Base-by-base conservation (phyloP, 2,329 filamentous ascomycete genomes). In the Escovopsis weberi region DNA sequence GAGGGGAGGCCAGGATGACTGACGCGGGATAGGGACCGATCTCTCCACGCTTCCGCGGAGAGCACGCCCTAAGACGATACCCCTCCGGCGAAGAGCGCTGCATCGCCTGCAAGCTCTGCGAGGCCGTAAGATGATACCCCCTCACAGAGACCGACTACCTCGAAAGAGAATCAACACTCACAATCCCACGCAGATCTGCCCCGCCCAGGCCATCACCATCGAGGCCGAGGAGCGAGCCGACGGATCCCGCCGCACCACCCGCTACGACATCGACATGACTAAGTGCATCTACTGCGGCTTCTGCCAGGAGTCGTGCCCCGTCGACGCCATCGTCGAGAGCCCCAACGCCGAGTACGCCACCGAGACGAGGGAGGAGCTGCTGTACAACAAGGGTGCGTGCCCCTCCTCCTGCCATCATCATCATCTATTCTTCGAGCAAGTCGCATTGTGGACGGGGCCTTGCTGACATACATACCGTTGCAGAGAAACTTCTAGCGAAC, bases 241-340 rank as follows among this genome's bases (percentile, higher is more conserved):
- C 58, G 91, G 91, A 50, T 93, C 85, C 59, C 80, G 91, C 65
- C 80, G 91, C 60, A 98, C 91, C 41, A 95, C 89, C 46, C 80
- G 89, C 61, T 98, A 98, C 69, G 91, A 98, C 63, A 95, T 98
- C 60, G 91, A 98, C 68, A 98, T 98, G 91, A 96, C 91, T 59
- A 98, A 98, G 75, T 98, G 91, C 71, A 98, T 98, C 67, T 98
- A 96, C 78, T 96, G 91, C 64, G 91, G 91, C 41, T 93, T 94
- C 70, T 96, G 91, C 77, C 89, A 95, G 71, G 91, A 98, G 72
- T 94, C 85, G 51, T 98, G 91, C 69, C 91, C 91, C 37, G 91
- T 98, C 43, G 91, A 98, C 67, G 91, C 91, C 46, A 98, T 76
- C 52, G 74, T 78, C 43, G 74, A 78, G 63, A 74, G 69, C 39